phyloP scores from a whole-genome alignment of 139 green algal genomes.

The Chlamydomonas schloesseri region DNA sequence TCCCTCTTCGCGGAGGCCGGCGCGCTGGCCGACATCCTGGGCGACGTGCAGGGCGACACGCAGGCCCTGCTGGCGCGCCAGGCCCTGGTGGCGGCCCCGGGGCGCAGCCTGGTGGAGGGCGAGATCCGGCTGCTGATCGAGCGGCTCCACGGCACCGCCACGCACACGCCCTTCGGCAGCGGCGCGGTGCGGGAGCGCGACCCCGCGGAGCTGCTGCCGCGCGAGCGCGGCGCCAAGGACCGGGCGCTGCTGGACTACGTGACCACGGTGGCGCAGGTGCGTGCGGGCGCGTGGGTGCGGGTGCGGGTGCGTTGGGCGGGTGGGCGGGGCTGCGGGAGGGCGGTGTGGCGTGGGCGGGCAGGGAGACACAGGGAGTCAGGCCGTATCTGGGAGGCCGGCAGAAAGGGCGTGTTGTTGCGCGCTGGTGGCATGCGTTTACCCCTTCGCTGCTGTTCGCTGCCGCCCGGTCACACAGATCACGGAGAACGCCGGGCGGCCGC shows the following conservation, averaged over 20 bases:
- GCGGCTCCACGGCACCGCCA: slow-evolving; percentile 28
- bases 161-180: slow-evolving; percentile 17
- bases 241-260: slow-evolving; percentile 53
- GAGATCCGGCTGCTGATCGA: slow-evolving; percentile 55
- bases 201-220: slow-evolving; percentile 47
- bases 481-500: background rate
- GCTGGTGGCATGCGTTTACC: no score
- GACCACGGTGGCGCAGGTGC: slow-evolving; percentile 17
- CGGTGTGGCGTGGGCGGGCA: background rate
- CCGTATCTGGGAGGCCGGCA: no score
- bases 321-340: background rate
- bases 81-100: slow-evolving; percentile 43
- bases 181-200: slow-evolving; percentile 43
- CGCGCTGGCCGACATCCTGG: slow-evolving; percentile 59
- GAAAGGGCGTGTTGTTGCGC: no score
- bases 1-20: slow-evolving; percentile 50
- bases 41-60: slow-evolving; percentile 58
- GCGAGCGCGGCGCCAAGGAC: slow-evolving; percentile 3
- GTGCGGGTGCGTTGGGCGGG: no score
- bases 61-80: slow-evolving; percentile 26
- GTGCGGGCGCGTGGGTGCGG: background rate
- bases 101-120: slow-evolving; percentile 51
- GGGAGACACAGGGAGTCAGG: no score
- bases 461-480: background rate
- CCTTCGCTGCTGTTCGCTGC: background rate